Conservation (phyloP, 2,329 filamentous ascomycete genomes). For the Meredithiella fracta region DNA sequence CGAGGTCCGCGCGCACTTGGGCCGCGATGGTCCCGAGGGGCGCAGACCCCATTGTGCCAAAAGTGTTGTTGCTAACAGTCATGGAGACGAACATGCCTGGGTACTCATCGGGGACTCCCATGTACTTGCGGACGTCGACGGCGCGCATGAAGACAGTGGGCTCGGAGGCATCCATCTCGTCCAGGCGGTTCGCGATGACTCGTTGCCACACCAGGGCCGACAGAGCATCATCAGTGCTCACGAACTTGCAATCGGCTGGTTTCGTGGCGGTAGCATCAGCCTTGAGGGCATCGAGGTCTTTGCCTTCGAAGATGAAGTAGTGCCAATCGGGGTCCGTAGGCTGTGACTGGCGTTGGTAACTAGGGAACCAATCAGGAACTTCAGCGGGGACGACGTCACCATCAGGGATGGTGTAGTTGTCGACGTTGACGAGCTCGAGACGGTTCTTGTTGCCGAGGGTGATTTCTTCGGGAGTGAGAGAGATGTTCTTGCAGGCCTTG, state of each 20-base stretch:
- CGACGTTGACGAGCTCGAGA: not conserved
- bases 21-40: not conserved
- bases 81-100: not conserved
- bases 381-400: not conserved
- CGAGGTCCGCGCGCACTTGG: not conserved
- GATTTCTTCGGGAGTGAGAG: not conserved
- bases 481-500: not conserved
- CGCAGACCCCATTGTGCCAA: not conserved
- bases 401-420: not conserved
- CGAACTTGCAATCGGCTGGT: constrained; percentile 1
- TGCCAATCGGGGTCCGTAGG: not conserved
- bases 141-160: not conserved
- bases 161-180: not conserved
- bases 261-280: not conserved
- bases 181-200: not conserved
- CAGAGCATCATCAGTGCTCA: constrained; percentile 6
- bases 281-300: constrained; percentile 1
- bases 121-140: not conserved
- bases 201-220: constrained; percentile 1
- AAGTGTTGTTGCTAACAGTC: not conserved
- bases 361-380: not conserved
- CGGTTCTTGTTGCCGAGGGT: not conserved
- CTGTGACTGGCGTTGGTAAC: not conserved
- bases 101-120: not conserved
- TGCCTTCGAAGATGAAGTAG: not conserved